Base-by-base conservation (phyloP, 108 stramenopile species). In the Skeletonema potamos region DNA sequence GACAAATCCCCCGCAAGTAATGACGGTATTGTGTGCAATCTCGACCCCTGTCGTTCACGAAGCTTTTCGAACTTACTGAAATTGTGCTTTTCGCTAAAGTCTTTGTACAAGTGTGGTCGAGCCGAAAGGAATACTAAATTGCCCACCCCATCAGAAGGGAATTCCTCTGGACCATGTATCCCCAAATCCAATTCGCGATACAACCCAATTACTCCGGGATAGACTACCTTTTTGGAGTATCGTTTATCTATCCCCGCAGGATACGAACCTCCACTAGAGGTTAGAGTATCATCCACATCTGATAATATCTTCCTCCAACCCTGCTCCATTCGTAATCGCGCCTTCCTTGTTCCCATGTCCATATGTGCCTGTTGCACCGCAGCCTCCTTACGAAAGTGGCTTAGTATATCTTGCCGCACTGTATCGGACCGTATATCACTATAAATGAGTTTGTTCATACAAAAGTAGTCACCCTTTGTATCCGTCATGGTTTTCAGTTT, bases 111-210 rank as follows among this genome's bases (percentile, higher is more conserved):
- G 83, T 99, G 99, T 8, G 99, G 98, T 39, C 99, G 81, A 36
- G 99, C 99, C 7, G 96, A 96, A 4, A 99, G 81, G 72, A 99
- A 99, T 12, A 96, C 98, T 13, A 99, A 87, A 83, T 99, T 98
- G 13, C 94, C 94, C 4, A 89, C 85, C 0, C 79, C 62, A 64
- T 86, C 81, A n/a, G 89, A 82, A 39, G 84, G 90, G 89, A 95
- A 97, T 67, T 92, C 92, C 55, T 94, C 96, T 13, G 94, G 94
- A 7, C 97, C 98, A 33, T 75, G 73, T 9, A 83, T 95, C 4
- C 96, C 96, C 29, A 96, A 70, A 75, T 99, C 97, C 7, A 99
- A 76, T 74, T 99, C 98, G 55, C 97, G 74, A 81, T 98, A 99
- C 54, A 99, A 95, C 30, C 94, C 94, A 27, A 98, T 73, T 5